Percentiles rank a stretch among this genome's conserved stretches.
phyloP scores from a whole-genome alignment of 352 stramenopile genomes.

The Pythium inflatum region DNA sequence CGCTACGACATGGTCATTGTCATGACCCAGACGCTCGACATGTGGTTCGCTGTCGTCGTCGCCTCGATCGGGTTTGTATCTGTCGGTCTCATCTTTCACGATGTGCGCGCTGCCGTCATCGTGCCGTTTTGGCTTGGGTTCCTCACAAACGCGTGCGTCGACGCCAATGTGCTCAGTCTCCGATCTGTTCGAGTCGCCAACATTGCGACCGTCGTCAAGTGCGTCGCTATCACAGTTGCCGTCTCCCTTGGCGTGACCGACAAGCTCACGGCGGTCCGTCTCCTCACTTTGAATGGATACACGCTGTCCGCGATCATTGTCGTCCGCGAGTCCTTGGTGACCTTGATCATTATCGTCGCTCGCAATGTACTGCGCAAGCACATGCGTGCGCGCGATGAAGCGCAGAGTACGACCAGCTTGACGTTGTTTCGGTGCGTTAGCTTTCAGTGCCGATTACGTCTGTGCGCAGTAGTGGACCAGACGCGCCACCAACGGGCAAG shows the following conservation, averaged over 20 bases:
- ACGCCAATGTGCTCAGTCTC: conserved; percentile 21
- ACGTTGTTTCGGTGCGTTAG: conserved; percentile 19
- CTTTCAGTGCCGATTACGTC: conserved; percentile 16
- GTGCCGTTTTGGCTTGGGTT: conserved; percentile 6
- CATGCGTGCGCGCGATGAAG: background rate
- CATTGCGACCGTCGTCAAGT: background rate
- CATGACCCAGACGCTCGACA: conserved; percentile 25
- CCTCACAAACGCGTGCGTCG: conserved; percentile 24
- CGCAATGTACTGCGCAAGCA: conserved; percentile 25
- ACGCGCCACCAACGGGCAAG: no score
- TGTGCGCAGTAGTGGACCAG: background rate
- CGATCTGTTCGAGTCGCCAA: conserved; percentile 18
- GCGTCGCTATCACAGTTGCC: background rate
- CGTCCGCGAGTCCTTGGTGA: conserved; percentile 11
- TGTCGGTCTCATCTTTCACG: conserved; percentile 14
- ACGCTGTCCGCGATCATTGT: conserved; percentile 4
- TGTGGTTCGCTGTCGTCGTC: conserved; percentile 31
- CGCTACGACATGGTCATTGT: conserved; percentile 28
- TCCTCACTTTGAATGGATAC: conserved; percentile 22
- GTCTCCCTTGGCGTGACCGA: conserved; percentile 6
- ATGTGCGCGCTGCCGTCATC: background rate
- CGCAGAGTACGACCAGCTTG: background rate
- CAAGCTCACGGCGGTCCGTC: conserved; percentile 2
- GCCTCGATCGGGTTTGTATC: conserved; percentile 7
- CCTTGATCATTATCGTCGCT: conserved; percentile 18